Conservation (phyloP, 2,329 filamentous ascomycete species). For the Ceratocystis papillata region DNA sequence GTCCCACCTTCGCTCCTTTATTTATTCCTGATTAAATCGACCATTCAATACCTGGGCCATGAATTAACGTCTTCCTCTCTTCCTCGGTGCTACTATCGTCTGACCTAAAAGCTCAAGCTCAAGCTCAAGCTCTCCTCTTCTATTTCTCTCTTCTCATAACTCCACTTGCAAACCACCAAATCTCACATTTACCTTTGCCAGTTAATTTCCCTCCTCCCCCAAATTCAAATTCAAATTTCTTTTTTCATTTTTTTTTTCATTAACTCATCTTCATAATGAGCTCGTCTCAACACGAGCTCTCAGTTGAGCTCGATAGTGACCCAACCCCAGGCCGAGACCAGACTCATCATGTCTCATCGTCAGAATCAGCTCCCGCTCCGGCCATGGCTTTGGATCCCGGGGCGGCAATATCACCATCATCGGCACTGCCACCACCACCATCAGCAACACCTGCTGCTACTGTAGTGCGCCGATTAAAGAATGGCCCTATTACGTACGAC, state of each 20-base stretch:
- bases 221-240: not conserved
- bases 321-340: not conserved
- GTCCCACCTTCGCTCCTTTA: not conserved
- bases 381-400: not conserved
- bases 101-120: not conserved
- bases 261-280: not conserved
- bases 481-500: constrained; percentile 24
- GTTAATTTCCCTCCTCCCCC: not conserved
- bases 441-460: constrained; percentile 1
- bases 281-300: constrained; percentile 11
- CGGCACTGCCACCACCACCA: not conserved
- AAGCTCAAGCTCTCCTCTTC: not conserved
- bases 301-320: not conserved
- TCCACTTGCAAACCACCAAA: not conserved
- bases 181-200: not conserved
- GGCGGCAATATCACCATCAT: not conserved
- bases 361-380: not conserved
- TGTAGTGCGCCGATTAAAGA: constrained; percentile 20
- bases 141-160: not conserved
- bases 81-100: constrained; percentile 10
- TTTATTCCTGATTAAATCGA: constrained; percentile 5
- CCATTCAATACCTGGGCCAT: constrained; percentile 2
- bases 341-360: not conserved
- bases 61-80: not conserved
- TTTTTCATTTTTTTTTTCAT: not conserved